Base-by-base conservation (phyloP, 2,329 filamentous ascomycete species). In the Malbranchea cinnamomea region DNA sequence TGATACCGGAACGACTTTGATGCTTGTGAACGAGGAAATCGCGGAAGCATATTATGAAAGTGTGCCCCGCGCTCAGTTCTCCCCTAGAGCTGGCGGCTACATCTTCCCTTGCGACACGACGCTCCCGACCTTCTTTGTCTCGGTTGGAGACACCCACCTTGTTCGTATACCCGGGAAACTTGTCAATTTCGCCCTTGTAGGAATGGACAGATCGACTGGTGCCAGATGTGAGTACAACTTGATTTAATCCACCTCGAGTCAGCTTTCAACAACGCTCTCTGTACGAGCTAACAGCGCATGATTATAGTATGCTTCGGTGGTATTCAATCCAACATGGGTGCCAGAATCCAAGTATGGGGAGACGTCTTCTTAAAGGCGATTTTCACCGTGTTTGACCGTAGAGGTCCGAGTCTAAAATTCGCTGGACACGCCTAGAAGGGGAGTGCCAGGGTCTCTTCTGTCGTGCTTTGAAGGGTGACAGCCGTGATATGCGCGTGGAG, bases 1-100 rank as follows among this genome's bases (percentile, higher is more conserved):
- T 16, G 77, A 82, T 51, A 81, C 77, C 2, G 76, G 75, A 14
- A 78, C 74, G 3, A 73, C 74, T 1, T 58, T 81, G 31, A 58
- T 81, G 46, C 65, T 79, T 28, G 54, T 76, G 15, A 65, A 68
- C 17, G 54, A 63, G 10, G 53, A 60, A 6, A 55, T 77, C n/a
- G 68, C 67, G 2, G 46, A 60, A 16, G 59, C 60, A 19, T 82
- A 80, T 54, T 81, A 74, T 54, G 47, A 47, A 17, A 48, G 60
- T 27, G 66, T 78, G 2, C 45, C 60, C 0, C 59, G 63, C 6
- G 66, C 74, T 6, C 49, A 57, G 8, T 62, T 62, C 28, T 48
- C 53, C 5, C 43, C 48, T 14, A 33, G 51, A 26, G 50, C 53
- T 17, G 63, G 63, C 28, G 58, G 66, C 2, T 74, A 65, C 38